Evolutionary conservation across 768 basidiomycete genomes (phyloP), one percentile per base, ranked within the genome.

Genomic region (Exsudoporus frostii): DNA sequence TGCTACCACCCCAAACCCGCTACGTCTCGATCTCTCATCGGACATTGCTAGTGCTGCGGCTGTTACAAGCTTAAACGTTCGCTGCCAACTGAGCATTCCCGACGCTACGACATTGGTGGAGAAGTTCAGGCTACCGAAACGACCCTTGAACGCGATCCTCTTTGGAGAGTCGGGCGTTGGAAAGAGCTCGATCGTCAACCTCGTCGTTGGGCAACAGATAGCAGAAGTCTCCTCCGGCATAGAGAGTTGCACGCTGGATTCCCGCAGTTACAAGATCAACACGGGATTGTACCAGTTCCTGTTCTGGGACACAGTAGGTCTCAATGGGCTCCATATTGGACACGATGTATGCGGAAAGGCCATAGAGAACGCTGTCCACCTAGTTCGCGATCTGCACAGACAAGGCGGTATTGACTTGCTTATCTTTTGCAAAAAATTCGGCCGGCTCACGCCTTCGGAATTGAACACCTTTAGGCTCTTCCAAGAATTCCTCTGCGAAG

Each of bases 111-210:
- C 7, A 19, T 30, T 66, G 24, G 49, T 58, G 30, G 46, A 50
- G 34, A 57, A 38, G 13, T 60, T 66, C 37, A 55, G 19, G 27
- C 46, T 14, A 1, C 53, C 55, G 7, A 44, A 34, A 36, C 61
- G 57, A n/a, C 55, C 54, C 39, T 55, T 62, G 43, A 73, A 70
- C 34, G 57, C 68, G 6, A 58, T 77, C 41, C 38, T 77, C 15
- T 77, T 78, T 39, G 76, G 76, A 7, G 74, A 76, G 42, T 58
- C 70, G 0, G 76, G 76, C 27, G 54, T 43, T n/a, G 71, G 72
- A 40, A 78, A 79, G 53, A 73, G 73, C 48, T 73, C 73, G 0
- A 51, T 77, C 40, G 55, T 77, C 53, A 78, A 78, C 56, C 69
- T 79, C 57, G 27, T 77, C 24, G 47, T 55, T n/a, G 69, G 65